These are phyloP conservation scores for Rutidosis leptorrhynchoides DNA, from an alignment of 129 eudicot genomes.

Conservation along the genomic window DNA sequence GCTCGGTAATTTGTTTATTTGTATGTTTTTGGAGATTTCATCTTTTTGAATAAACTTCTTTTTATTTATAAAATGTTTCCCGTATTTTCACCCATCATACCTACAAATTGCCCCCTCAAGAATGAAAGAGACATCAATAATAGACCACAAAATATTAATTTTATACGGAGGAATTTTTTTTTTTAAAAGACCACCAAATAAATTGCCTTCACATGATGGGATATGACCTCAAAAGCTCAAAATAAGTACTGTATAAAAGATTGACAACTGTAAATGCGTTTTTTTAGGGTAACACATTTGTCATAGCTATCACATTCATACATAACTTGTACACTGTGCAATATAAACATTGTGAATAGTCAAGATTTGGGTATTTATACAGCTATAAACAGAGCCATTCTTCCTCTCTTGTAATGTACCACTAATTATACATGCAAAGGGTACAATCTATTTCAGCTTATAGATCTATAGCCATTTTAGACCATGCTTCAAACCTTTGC, in stretches of 20 bases:
- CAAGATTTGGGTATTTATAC: background rate
- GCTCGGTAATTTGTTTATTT: no score
- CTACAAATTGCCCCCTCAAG: constrained; percentile 19
- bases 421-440: constrained; percentile 3
- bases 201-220: constrained; percentile 5
- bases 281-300: background rate
- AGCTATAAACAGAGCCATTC: background rate
- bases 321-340: constrained; percentile 5
- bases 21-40: no score
- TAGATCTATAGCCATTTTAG: constrained; percentile 13
- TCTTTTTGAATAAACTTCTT: no score
- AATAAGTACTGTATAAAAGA: background rate
- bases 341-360: background rate
- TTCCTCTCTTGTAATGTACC: background rate
- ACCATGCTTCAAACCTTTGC: background rate
- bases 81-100: no score
- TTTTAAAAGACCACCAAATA: background rate
- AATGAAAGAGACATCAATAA: constrained; percentile 17
- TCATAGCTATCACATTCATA: background rate
- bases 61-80: no score
- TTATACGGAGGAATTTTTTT: no score
- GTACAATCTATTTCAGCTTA: constrained; percentile 18
- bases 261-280: constrained; percentile 16
- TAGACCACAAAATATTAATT: constrained; percentile 18
- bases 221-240: constrained; percentile 9